Evolutionary conservation across 2,329 filamentous ascomycete species (phyloP).

Genomic region (Ramularia endophylla): DNA sequence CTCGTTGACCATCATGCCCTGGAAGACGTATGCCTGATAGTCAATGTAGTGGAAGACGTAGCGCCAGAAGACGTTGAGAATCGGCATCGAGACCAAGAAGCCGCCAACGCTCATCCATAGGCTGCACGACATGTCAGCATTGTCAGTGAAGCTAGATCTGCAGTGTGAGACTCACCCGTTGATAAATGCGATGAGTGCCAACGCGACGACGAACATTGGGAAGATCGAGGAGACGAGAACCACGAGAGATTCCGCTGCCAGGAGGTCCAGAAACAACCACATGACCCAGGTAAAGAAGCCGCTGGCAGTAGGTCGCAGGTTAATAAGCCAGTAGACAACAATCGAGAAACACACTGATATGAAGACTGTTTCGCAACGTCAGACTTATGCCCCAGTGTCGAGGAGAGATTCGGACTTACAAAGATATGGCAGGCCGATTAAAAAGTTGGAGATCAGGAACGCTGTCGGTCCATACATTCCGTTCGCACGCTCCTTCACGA

Average conservation of each 20-base stretch:
- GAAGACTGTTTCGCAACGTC: conserved; percentile 40
- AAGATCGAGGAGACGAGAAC: conserved; percentile 68
- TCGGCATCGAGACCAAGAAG: conserved; percentile 67
- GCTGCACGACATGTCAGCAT: not conserved
- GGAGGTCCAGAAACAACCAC: conserved; percentile 78
- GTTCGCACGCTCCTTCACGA: conserved; percentile 72
- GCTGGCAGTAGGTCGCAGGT: conserved; percentile 58
- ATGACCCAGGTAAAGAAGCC: conserved; percentile 74
- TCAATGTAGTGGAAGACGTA: conserved; percentile 88
- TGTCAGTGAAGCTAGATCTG: conserved; percentile 6
- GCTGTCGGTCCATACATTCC: conserved; percentile 70
- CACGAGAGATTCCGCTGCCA: conserved; percentile 76
- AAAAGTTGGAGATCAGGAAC: conserved; percentile 72
- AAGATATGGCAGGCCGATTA: conserved; percentile 75
- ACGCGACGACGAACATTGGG: conserved; percentile 71
- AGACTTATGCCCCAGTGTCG: too few species aligned
- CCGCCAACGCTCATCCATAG: conserved; percentile 85
- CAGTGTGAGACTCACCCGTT: conserved; percentile 51
- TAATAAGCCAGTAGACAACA: conserved; percentile 71
- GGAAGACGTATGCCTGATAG: conserved; percentile 80
- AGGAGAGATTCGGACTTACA: conserved; percentile 32
- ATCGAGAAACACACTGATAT: conserved; percentile 70
- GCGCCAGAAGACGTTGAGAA: conserved; percentile 76
- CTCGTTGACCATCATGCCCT: conserved; percentile 92
- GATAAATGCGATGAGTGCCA: conserved; percentile 75